Evolutionary conservation across 345 rosid genomes (phyloP), one percentile per base, ranked within the genome.

Genomic region (rapeseed (Brassica napus)): DNA sequence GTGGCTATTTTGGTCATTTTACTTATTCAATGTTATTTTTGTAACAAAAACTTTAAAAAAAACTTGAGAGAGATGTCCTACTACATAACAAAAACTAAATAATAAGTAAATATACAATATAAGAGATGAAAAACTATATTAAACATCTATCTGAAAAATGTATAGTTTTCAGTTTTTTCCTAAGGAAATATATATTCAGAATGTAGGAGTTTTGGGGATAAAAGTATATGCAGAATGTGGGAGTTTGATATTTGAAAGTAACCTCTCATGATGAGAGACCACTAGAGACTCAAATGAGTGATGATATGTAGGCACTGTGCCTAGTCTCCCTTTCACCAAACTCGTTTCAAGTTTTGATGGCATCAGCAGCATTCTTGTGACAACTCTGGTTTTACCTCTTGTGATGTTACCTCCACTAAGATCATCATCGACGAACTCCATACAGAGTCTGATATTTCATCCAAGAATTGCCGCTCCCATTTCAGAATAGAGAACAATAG

Each of bases 321-420:
- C 83, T 72, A 81, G 80, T 84, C 76, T 85, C 77, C 86, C 83
- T 79, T 85, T 84, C 64, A 88, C 88, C 32, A 79, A 71, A 83
- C 77, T 86, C 28, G 78, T 83, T 80, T 89, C 87, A 35, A 86
- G 82, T 85, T 88, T 87, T 73, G 99, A 89, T 44, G 99, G 99
- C 88, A 89, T 78, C 87, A 96, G 78, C 79, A 96, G 83, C 98
- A 93, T 87, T 83, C 97, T 87, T 72, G 94, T 83, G 72, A 96
- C 88, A 70, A 94, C 97, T 79, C 88, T 89, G 73, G 86, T 88
- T 82, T 86, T 86, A 32, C 80, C 89, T 78, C 83, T 85, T 44
- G 84, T 87, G 74, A 82, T 79, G 82, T 72, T 71, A 77, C 75
- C 82, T 60, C 71, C 68, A 15, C 76, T 57, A 62, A 77, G 72